phyloP scores from a whole-genome alignment of 208 protist genomes.

The Vickermania spadyakhi region DNA sequence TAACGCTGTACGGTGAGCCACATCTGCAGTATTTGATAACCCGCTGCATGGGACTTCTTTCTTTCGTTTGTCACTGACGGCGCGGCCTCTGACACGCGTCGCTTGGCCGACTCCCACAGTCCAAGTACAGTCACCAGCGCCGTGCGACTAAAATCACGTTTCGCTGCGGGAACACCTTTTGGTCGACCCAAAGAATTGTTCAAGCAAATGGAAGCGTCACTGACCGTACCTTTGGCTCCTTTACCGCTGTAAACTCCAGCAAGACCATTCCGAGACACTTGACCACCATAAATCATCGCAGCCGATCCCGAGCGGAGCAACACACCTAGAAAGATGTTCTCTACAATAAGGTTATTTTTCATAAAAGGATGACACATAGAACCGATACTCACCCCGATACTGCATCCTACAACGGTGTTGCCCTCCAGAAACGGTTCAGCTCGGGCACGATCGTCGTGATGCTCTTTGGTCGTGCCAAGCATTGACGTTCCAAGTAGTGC shows the following conservation, averaged over 20 bases:
- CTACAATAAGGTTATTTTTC: conserved; percentile 40
- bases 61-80: neutral
- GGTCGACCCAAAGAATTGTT: conserved; percentile 75
- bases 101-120: neutral
- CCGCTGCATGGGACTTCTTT: neutral
- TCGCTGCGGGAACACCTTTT: conserved; percentile 17
- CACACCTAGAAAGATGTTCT: conserved; percentile 82
- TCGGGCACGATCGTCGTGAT: conserved; percentile 38
- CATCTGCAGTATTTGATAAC: conserved; percentile 36
- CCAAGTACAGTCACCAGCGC: conserved; percentile 8
- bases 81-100: neutral
- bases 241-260: conserved; percentile 66
- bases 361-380: conserved; percentile 70
- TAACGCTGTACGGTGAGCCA: conserved; percentile 33
- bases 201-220: conserved; percentile 17
- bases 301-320: conserved; percentile 58
- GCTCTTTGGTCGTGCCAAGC: conserved; percentile 22
- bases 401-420: conserved; percentile 61
- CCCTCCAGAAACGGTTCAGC: conserved; percentile 65
- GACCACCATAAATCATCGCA: conserved; percentile 41
- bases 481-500: conserved; percentile 44
- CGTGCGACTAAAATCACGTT: conserved; percentile 34
- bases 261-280: conserved; percentile 58
- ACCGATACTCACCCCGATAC: conserved; percentile 61
- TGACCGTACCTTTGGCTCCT: conserved; percentile 53